Conservation (phyloP, 2,329 filamentous ascomycete genomes). For the Phaeoacremonium minimum region DNA sequence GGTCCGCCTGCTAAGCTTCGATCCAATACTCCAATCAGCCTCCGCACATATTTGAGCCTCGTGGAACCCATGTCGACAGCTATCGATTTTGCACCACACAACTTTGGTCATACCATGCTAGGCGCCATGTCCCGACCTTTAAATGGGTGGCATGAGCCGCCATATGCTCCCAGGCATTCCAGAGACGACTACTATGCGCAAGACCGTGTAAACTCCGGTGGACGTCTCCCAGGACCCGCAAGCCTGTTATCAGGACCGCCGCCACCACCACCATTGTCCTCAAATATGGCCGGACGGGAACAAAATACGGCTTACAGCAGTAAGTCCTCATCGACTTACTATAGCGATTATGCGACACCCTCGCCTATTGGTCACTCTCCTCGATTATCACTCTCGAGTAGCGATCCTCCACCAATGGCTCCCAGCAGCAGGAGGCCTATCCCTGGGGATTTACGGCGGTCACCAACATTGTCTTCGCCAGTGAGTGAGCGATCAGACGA, state of each 20-base stretch:
- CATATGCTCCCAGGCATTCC: conserved; percentile 16
- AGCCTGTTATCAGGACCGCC: conserved; percentile 1
- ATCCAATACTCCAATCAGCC: background rate
- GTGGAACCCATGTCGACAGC: conserved; percentile 24
- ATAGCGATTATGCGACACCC: conserved; percentile 14
- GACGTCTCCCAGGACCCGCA: conserved; percentile 2
- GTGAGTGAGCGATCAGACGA: conserved; percentile 9
- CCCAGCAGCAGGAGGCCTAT: background rate
- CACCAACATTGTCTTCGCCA: conserved; percentile 7
- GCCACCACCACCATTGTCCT: background rate
- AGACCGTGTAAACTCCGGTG: conserved; percentile 1
- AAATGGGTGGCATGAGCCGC: conserved; percentile 21
- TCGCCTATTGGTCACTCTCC: conserved; percentile 15
- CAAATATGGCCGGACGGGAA: conserved; percentile 1
- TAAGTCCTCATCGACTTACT: conserved; percentile 7
- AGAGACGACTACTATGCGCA: conserved; percentile 10
- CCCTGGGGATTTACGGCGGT: conserved; percentile 4
- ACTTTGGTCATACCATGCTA: conserved; percentile 22
- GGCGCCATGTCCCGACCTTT: conserved; percentile 30
- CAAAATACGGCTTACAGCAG: no score
- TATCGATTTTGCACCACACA: conserved; percentile 19
- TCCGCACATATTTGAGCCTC: conserved; percentile 6
- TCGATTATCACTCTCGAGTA: conserved; percentile 4
- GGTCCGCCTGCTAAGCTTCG: background rate
- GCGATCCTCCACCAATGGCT: conserved; percentile 4